Evolutionary conservation across 192 early-diverging fungal species (phyloP).

Genomic region (Dissophora ornata): DNA sequence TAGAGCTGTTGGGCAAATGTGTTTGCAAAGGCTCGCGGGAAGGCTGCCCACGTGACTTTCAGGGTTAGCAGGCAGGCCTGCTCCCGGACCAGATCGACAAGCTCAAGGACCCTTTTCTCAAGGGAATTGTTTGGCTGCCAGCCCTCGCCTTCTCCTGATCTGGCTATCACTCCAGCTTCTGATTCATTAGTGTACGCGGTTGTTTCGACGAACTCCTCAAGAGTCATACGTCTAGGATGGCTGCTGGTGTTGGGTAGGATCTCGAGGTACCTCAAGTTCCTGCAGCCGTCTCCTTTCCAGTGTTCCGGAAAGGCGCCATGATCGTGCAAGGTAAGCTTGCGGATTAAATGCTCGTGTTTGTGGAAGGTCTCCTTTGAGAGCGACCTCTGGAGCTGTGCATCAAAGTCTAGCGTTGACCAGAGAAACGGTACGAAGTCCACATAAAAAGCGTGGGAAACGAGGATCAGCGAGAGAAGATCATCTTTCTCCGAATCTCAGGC

Average conservation of each 20-base stretch:
- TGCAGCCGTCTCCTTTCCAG: background rate
- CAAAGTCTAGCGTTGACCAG: background rate
- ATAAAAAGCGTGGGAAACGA: conserved; percentile 1
- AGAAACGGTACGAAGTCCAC: background rate
- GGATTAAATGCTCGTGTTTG: background rate
- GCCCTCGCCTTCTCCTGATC: too few species aligned
- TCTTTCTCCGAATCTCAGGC: background rate
- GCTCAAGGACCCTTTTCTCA: too few species aligned
- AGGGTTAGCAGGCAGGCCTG: too few species aligned
- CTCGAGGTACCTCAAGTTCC: background rate
- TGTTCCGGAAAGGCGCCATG: background rate
- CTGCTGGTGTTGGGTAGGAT: background rate
- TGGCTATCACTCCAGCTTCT: too few species aligned
- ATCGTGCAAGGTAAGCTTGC: background rate
- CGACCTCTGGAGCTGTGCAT: background rate
- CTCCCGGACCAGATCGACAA: too few species aligned
- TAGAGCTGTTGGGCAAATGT: too few species aligned
- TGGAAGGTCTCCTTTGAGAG: conserved; percentile 5
- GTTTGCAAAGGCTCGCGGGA: too few species aligned
- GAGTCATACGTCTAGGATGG: too few species aligned
- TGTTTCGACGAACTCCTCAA: too few species aligned
- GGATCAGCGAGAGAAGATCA: conserved; percentile 6
- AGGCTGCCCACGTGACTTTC: too few species aligned
- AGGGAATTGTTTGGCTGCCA: too few species aligned
- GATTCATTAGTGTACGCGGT: too few species aligned